phyloP scores from a whole-genome alignment of 257 asterid species.

The Fraxinus excelsior region DNA sequence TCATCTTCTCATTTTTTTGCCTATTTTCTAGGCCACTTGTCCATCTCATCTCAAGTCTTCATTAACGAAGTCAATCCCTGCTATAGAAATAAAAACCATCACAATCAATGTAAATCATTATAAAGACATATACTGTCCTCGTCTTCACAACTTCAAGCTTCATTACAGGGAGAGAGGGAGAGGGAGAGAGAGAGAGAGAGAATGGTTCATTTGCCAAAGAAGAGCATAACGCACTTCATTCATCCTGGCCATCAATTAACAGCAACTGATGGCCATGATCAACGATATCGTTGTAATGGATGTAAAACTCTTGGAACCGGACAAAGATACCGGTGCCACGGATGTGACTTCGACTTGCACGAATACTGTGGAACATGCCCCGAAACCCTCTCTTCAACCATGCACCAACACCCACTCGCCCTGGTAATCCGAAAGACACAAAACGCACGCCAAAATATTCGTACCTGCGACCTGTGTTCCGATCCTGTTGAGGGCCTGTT shows the following conservation, averaged over 20 bases:
- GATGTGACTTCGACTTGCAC: slow-evolving; percentile 50
- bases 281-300: slow-evolving; percentile 39
- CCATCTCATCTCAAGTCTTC: background rate
- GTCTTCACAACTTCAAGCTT: background rate
- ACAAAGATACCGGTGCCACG: slow-evolving; percentile 38
- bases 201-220: slow-evolving; percentile 35
- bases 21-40: background rate
- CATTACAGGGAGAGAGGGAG: background rate
- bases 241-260: slow-evolving; percentile 39
- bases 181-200: background rate
- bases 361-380: slow-evolving; percentile 58
- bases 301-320: slow-evolving; percentile 46
- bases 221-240: slow-evolving; percentile 35
- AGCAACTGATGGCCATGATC: background rate
- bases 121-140: background rate
- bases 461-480: slow-evolving; percentile 42
- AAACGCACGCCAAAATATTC: slow-evolving; percentile 14
- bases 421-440: slow-evolving; percentile 30
- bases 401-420: slow-evolving; percentile 47
- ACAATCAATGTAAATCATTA: background rate
- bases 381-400: slow-evolving; percentile 26
- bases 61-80: background rate
- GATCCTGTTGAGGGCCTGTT: slow-evolving; percentile 52
- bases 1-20: background rate
- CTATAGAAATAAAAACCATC: background rate